A percentile compares a stretch with the other conserved stretches of the same genome.
Conservation (phyloP, 805 yeast species). For the Vanderwaltozyma yarrowii region DNA sequence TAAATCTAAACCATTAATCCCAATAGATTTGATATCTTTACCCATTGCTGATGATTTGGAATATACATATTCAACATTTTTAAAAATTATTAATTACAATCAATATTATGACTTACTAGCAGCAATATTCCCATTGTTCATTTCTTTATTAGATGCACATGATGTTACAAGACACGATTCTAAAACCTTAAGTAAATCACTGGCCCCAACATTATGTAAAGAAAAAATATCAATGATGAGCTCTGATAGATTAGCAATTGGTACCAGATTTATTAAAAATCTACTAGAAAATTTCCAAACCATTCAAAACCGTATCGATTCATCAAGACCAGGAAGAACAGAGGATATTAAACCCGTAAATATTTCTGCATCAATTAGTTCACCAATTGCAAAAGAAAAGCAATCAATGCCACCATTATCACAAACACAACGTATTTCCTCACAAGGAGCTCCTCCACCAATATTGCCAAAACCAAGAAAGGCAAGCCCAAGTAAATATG, state of each 20-base stretch:
- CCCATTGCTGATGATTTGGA: conserved; percentile 44
- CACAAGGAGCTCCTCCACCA: conserved; percentile 13
- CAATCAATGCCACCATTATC: background rate
- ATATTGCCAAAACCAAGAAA: conserved; percentile 21
- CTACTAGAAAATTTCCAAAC: conserved; percentile 41
- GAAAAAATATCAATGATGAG: conserved; percentile 34
- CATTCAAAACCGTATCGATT: conserved; percentile 16
- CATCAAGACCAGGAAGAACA: conserved; percentile 2
- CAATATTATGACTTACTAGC: conserved; percentile 27
- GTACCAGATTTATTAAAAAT: conserved; percentile 44
- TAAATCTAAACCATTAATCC: conserved; percentile 45
- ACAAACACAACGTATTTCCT: background rate
- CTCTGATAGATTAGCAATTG: conserved; percentile 40
- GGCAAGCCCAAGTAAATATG: conserved; percentile 17
- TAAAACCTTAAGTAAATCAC: conserved; percentile 31
- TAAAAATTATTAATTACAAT: conserved; percentile 26
- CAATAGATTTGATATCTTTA: conserved; percentile 36
- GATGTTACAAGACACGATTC: conserved; percentile 35
- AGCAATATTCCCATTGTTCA: conserved; percentile 38
- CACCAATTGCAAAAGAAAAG: conserved; percentile 2
- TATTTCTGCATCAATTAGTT: conserved; percentile 1
- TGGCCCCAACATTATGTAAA: conserved; percentile 49
- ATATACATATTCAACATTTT: conserved; percentile 33
- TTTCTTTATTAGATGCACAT: conserved; percentile 31
- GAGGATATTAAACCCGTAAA: background rate